These are phyloP conservation scores for Lentinula raphanica DNA, from an alignment of 768 basidiomycete species.

Conservation along the genomic window DNA sequence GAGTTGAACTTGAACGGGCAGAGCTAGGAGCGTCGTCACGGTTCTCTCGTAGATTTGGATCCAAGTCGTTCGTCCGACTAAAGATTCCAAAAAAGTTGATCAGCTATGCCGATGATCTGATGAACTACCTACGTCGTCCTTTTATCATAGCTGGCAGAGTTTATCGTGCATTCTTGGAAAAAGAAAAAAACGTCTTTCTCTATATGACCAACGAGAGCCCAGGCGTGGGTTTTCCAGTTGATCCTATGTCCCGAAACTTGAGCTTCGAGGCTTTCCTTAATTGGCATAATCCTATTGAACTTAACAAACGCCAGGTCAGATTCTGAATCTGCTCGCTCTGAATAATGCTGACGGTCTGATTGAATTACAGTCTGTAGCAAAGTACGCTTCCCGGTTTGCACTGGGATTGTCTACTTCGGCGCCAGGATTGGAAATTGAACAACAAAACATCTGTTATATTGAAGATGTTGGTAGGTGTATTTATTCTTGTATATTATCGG, in stretches of 20 bases:
- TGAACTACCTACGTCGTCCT: conserved; percentile 24
- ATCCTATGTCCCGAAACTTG: conserved; percentile 9
- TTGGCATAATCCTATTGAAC: conserved; percentile 38
- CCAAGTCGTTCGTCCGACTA: conserved; percentile 30
- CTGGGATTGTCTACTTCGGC: conserved; percentile 48
- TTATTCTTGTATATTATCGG: not conserved
- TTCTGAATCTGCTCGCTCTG: not conserved
- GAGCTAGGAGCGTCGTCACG: conserved; percentile 33
- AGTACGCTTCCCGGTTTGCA: conserved; percentile 44
- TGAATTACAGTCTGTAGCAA: conserved; percentile 36
- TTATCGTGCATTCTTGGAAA: conserved; percentile 36
- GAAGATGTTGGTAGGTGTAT: conserved; percentile 33
- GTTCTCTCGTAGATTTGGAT: conserved; percentile 37
- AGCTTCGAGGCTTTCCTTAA: conserved; percentile 37
- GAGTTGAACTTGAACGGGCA: conserved; percentile 27
- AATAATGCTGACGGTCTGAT: not conserved
- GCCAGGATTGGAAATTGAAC: conserved; percentile 32
- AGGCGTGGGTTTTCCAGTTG: conserved; percentile 7
- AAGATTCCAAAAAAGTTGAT: conserved; percentile 21
- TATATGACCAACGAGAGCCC: conserved; percentile 29
- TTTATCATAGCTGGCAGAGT: conserved; percentile 33
- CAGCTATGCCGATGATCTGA: conserved; percentile 14
- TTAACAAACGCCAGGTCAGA: conserved; percentile 37
- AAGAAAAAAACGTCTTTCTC: conserved; percentile 33
- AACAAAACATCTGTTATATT: conserved; percentile 23